These are phyloP conservation scores for Shiraia bambusicola DNA, from an alignment of 2,329 filamentous ascomycete species.

Conservation along the genomic window DNA sequence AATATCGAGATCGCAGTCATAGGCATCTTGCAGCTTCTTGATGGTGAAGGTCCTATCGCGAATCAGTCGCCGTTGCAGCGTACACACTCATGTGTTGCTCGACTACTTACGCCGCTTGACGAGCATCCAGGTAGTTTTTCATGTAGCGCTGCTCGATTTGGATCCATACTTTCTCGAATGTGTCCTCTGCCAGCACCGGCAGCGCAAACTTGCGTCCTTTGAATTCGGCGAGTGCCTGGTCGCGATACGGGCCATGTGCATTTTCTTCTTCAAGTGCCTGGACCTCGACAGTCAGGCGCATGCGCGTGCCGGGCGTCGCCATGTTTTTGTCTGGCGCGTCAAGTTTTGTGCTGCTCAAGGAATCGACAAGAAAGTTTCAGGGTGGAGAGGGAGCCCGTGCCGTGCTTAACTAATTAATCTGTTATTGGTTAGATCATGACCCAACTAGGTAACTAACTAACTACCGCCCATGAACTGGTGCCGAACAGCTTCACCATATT, in stretches of 20 bases:
- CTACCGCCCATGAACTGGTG: too few species aligned
- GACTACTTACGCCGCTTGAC: slow-evolving; percentile 22
- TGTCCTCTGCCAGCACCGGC: slow-evolving; percentile 30
- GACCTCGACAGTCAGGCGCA: slow-evolving; percentile 36
- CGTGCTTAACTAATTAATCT: too few species aligned
- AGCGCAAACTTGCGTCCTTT: slow-evolving; percentile 41
- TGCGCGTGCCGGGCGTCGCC: slow-evolving; percentile 15
- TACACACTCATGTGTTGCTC: background rate
- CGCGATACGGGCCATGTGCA: slow-evolving; percentile 18
- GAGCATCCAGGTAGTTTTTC: slow-evolving; percentile 34
- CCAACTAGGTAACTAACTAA: too few species aligned
- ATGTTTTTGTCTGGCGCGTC: slow-evolving; percentile 1
- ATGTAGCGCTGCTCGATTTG: slow-evolving; percentile 38
- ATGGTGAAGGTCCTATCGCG: slow-evolving; percentile 31
- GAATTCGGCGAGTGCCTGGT: slow-evolving; percentile 22
- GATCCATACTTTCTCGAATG: slow-evolving; percentile 33
- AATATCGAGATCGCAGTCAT: slow-evolving; percentile 41
- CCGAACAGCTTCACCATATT: too few species aligned
- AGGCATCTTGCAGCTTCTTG: slow-evolving; percentile 41
- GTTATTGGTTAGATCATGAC: too few species aligned
- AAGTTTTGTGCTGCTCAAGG: background rate
- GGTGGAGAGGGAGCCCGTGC: too few species aligned
- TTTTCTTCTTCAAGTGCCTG: slow-evolving; percentile 28
- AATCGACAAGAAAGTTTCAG: background rate
- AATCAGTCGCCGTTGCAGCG: slow-evolving; percentile 2